Conservation (phyloP, 768 basidiomycete genomes). For the Cystobasidium tubakii region DNA sequence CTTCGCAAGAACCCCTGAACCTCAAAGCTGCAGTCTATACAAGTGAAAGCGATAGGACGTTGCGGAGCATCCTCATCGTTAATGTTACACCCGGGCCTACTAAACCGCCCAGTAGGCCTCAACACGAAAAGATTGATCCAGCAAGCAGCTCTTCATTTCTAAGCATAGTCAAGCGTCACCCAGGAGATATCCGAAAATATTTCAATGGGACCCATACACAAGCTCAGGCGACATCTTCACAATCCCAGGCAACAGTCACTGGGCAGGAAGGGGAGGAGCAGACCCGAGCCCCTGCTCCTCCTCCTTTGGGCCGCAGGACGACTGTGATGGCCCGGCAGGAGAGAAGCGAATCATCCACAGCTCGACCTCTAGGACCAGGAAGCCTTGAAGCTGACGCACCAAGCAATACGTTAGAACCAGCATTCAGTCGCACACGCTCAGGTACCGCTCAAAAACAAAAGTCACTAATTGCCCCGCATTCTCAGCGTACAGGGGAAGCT, state of each 20-base stretch:
- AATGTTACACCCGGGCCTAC: not conserved
- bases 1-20: not conserved
- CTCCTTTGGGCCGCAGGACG: not conserved
- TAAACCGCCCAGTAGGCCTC: not conserved
- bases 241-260: not conserved
- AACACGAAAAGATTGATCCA: not conserved
- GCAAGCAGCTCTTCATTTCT: not conserved
- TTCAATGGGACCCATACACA: not conserved
- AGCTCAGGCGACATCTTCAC: not conserved
- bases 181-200: not conserved
- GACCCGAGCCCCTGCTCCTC: not conserved
- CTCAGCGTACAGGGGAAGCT: not conserved
- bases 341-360: not conserved
- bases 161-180: not conserved
- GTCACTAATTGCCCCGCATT: not conserved
- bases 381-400: not conserved
- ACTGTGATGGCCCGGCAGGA: not conserved
- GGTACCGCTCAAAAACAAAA: not conserved
- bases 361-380: not conserved
- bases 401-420: not conserved
- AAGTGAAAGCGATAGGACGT: not conserved
- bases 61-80: constrained; percentile 7
- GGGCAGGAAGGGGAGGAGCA: not conserved
- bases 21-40: not conserved
- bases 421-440: not conserved